Evolutionary conservation across 257 asterid genomes (phyloP).

Genomic region (Solanum dulcamara): DNA sequence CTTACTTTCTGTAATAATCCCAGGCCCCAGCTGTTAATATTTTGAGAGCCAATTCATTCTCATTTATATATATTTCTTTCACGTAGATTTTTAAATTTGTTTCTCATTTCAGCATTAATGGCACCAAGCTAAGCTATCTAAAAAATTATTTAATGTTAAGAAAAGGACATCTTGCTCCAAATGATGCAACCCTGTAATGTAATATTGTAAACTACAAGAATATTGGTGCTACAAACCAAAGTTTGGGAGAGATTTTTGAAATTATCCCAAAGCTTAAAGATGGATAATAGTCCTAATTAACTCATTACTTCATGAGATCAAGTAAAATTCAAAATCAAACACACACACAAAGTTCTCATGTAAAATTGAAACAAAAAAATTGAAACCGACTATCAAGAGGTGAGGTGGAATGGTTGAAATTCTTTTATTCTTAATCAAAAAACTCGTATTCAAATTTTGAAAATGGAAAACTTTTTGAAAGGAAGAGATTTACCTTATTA

Average conservation of each 20-base stretch:
- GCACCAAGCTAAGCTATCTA: neutral
- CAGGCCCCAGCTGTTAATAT: neutral
- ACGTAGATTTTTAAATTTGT: neutral
- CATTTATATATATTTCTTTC: neutral
- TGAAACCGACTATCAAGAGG: neutral
- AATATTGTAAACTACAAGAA: neutral
- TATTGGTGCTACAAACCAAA: neutral
- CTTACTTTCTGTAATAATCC: neutral
- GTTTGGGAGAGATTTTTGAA: neutral
- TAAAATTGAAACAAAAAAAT: neutral
- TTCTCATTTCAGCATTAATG: neutral
- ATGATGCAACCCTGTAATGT: neutral
- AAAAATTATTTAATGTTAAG: neutral
- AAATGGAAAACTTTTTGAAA: neutral
- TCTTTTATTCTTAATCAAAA: neutral
- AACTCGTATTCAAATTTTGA: fast-evolving
- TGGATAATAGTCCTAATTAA: neutral
- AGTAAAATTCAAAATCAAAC: neutral
- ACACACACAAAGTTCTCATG: neutral
- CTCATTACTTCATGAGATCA: neutral
- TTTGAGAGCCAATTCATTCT: neutral
- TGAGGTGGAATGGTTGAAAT: neutral
- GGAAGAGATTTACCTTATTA: neutral
- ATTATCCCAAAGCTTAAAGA: neutral
- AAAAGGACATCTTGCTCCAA: neutral